Evolutionary conservation across 1,139 yeast genomes (phyloP).

Genomic region (Sugiyamaella novakii): DNA sequence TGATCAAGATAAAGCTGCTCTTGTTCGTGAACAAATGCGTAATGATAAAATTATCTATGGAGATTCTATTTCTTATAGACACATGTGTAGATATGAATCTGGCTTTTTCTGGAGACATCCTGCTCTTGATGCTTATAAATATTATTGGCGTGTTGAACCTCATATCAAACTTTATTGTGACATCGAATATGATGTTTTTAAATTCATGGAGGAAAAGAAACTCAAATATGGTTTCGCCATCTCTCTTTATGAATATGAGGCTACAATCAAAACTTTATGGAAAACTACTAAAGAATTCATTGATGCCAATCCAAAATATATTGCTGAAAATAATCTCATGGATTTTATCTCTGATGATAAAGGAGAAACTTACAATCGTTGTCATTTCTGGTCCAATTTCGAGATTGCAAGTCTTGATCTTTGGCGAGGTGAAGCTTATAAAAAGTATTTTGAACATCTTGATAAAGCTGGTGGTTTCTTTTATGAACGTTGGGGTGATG

Average conservation of each 20-base stretch:
- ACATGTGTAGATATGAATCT: slow-evolving; percentile 92
- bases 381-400: slow-evolving; percentile 94
- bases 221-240: slow-evolving; percentile 80
- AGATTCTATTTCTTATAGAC: slow-evolving; percentile 67
- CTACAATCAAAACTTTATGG: slow-evolving; percentile 84
- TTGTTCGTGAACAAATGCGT: slow-evolving; percentile 53
- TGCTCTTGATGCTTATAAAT: slow-evolving; percentile 70
- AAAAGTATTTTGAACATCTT: slow-evolving; percentile 66
- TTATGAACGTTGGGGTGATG: slow-evolving; percentile 97
- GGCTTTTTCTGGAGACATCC: slow-evolving; percentile 89
- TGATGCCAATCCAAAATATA: slow-evolving; percentile 61
- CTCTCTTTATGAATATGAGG: slow-evolving; percentile 79
- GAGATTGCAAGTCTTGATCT: slow-evolving; percentile 80
- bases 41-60: slow-evolving; percentile 61
- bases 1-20: slow-evolving; percentile 62
- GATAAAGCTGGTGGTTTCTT: slow-evolving; percentile 85
- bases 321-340: slow-evolving; percentile 58
- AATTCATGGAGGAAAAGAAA: slow-evolving; percentile 75
- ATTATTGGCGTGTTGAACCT: slow-evolving; percentile 97
- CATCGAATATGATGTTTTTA: slow-evolving; percentile 80
- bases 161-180: slow-evolving; percentile 81
- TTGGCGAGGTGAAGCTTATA: slow-evolving; percentile 70
- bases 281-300: slow-evolving; percentile 69
- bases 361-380: slow-evolving; percentile 69
- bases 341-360: slow-evolving; percentile 69